phyloP scores from a whole-genome alignment of 176 grass and related monocot genomes.

The Eragrostis nindensis region DNA sequence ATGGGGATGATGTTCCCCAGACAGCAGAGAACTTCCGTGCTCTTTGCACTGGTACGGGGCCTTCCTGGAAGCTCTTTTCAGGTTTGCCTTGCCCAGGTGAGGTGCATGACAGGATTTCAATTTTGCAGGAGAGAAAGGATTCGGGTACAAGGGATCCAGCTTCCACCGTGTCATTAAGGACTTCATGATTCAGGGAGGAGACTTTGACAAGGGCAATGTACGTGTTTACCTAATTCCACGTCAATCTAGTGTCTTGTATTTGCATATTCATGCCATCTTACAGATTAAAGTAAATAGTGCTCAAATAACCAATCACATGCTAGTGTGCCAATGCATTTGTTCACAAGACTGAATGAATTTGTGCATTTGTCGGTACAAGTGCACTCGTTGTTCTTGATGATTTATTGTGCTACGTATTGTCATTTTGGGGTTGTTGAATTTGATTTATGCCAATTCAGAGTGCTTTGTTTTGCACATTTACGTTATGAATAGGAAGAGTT shows the following conservation, averaged over 20 bases:
- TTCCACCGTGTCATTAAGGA: constrained; percentile 94
- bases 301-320: neutral
- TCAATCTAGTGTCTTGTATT: neutral
- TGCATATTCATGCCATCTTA: neutral
- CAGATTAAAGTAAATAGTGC: neutral
- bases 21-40: constrained; percentile 89
- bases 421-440: neutral
- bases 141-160: constrained; percentile 84
- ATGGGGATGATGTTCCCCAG: constrained; percentile 86
- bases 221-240: constrained; percentile 13
- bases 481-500: neutral
- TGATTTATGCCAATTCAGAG: constrained; percentile 18
- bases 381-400: neutral
- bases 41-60: constrained; percentile 72
- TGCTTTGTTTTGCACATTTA: constrained; percentile 12
- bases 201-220: constrained; percentile 97
- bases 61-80: neutral
- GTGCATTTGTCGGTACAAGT: neutral
- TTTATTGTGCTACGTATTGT: neutral
- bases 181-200: constrained; percentile 99
- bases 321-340: constrained; percentile 15
- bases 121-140: constrained; percentile 82
- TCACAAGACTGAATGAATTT: neutral
- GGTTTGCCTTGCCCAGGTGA: neutral
- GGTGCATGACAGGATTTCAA: neutral